Evolutionary conservation across 495 filamentous ascomycete species (phyloP).

Genomic region (Halenospora varia): DNA sequence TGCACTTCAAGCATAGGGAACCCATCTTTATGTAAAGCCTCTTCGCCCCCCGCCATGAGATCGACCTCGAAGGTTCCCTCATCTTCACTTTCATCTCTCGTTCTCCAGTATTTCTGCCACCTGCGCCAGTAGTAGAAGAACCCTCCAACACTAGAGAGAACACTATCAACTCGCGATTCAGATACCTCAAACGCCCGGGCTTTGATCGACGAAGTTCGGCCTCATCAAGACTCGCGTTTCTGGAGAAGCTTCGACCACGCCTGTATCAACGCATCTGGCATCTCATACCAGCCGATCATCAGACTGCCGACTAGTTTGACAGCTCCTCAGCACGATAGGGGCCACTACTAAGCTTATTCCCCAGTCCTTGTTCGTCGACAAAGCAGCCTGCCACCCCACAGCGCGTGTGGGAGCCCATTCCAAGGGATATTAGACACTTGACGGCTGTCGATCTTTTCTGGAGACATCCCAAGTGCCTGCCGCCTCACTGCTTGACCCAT

Average conservation of each 20-base stretch:
- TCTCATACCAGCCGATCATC: slow-evolving; percentile 16
- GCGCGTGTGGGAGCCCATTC: too few species aligned
- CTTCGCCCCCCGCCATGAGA: slow-evolving; percentile 20
- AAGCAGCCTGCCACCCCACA: too few species aligned
- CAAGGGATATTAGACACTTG: slow-evolving; percentile 1
- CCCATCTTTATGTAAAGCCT: slow-evolving; percentile 23
- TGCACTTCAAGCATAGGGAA: slow-evolving; percentile 8
- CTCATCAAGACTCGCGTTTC: background rate
- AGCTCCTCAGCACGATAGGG: slow-evolving; percentile 7
- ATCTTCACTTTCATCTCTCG: slow-evolving; percentile 13
- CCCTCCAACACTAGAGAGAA: too few species aligned
- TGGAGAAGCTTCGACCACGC: background rate
- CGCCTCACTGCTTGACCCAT: background rate
- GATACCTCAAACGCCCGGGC: slow-evolving; percentile 7
- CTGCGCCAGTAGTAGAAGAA: too few species aligned
- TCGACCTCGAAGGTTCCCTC: slow-evolving; percentile 24
- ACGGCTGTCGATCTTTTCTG: slow-evolving; percentile 21
- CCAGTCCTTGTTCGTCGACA: background rate
- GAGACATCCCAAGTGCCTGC: slow-evolving; percentile 13
- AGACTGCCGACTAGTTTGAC: slow-evolving; percentile 10
- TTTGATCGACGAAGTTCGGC: slow-evolving; percentile 17
- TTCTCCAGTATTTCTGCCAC: slow-evolving; percentile 8
- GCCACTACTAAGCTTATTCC: slow-evolving; percentile 23
- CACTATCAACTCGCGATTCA: background rate
- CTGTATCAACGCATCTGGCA: background rate